Conservation (phyloP, 225 moss, liverwort and hornwort genomes). For the Asterella californica region DNA sequence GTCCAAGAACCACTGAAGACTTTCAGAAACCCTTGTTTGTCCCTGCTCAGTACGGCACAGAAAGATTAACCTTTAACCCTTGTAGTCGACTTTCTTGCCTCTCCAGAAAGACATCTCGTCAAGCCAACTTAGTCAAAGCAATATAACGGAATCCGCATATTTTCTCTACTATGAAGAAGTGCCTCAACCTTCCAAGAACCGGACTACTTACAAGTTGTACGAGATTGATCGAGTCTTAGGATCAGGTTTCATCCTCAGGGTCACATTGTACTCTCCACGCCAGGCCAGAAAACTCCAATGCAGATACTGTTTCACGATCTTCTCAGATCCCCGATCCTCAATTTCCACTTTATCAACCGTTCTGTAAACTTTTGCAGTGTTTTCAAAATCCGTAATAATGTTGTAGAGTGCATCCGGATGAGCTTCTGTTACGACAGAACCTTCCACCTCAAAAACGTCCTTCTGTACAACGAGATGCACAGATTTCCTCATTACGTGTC, state of each 20-base stretch:
- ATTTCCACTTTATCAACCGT: slow-evolving; percentile 76
- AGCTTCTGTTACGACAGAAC: slow-evolving; percentile 41
- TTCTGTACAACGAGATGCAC: slow-evolving; percentile 4
- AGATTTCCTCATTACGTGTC: not conserved
- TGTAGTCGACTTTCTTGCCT: not conserved
- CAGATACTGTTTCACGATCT: slow-evolving; percentile 68
- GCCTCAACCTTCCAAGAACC: not conserved
- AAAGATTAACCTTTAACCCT: not conserved
- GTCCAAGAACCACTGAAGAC: slow-evolving; percentile 77
- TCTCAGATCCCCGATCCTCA: slow-evolving; percentile 55
- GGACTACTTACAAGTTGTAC: slow-evolving; percentile 64
- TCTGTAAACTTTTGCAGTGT: slow-evolving; percentile 66
- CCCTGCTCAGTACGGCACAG: slow-evolving; percentile 36
- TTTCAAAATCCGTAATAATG: slow-evolving; percentile 68
- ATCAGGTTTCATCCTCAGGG: slow-evolving; percentile 69
- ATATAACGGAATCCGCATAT: not conserved
- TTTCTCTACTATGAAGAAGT: not conserved
- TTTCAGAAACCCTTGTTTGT: slow-evolving; percentile 73
- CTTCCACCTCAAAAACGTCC: slow-evolving; percentile 33
- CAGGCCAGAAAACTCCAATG: slow-evolving; percentile 84
- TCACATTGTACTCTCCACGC: slow-evolving; percentile 67
- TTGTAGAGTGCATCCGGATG: slow-evolving; percentile 66
- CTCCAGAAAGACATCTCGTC: not conserved
- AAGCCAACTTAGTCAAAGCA: not conserved
- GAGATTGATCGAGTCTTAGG: slow-evolving; percentile 54